phyloP scores from a whole-genome alignment of 805 yeast genomes.

The Schizosaccharomyces lindneri region DNA sequence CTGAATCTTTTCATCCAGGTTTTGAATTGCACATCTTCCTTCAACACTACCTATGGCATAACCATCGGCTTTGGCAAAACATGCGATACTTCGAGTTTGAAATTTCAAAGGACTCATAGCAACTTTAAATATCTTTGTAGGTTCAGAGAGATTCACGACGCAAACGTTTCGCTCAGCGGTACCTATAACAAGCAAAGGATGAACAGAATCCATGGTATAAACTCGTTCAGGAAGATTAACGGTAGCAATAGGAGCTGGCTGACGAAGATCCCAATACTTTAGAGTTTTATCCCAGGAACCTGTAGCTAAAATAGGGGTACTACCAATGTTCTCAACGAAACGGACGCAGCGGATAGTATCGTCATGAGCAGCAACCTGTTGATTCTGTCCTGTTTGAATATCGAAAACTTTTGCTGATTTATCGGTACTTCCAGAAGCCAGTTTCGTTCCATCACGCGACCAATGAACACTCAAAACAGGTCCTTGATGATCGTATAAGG shows the following conservation, averaged over 20 bases:
- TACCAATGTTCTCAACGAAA: slow-evolving; percentile 63
- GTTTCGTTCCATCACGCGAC: slow-evolving; percentile 66
- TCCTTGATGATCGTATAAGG: slow-evolving; percentile 68
- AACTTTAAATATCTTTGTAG: slow-evolving; percentile 56
- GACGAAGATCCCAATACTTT: slow-evolving; percentile 83
- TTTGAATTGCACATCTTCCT: slow-evolving; percentile 87
- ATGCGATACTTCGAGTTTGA: slow-evolving; percentile 63
- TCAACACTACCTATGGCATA: slow-evolving; percentile 82
- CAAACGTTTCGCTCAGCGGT: slow-evolving; percentile 73
- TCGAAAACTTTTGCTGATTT: slow-evolving; percentile 69
- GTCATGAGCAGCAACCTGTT: slow-evolving; percentile 68
- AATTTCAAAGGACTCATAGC: slow-evolving; percentile 56
- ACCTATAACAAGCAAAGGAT: slow-evolving; percentile 68
- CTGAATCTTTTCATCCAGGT: slow-evolving; percentile 62
- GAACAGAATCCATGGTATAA: slow-evolving; percentile 64
- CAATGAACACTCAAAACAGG: slow-evolving; percentile 69
- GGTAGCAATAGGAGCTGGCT: slow-evolving; percentile 52
- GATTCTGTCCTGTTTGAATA: slow-evolving; percentile 53
- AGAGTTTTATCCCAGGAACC: slow-evolving; percentile 95
- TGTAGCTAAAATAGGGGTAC: slow-evolving; percentile 53
- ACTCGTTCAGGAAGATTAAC: slow-evolving; percentile 72
- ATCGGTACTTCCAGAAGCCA: slow-evolving; percentile 76
- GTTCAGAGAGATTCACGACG: slow-evolving; percentile 50
- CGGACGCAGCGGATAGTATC: slow-evolving; percentile 54
- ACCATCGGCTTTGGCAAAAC: slow-evolving; percentile 82